phyloP scores from a whole-genome alignment of 371 early-diverging fungal genomes.

The Mucor indicus region DNA sequence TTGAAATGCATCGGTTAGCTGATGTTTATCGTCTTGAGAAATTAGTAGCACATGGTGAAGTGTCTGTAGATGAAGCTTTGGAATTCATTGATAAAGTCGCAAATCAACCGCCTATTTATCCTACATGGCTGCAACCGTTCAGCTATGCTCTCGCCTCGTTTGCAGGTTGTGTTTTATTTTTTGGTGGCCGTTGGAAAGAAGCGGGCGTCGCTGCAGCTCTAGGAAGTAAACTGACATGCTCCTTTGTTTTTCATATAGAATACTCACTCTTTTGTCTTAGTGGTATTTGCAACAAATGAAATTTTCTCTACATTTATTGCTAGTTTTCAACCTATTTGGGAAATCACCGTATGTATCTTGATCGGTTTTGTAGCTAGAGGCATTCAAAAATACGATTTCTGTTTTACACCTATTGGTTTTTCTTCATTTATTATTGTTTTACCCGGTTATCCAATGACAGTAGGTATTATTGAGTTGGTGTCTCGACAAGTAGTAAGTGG shows the following conservation, averaged over 20 bases:
- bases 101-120: conserved; percentile 39
- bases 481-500: conserved; percentile 84
- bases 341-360: conserved; percentile 66
- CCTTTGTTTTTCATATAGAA: not conserved
- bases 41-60: conserved; percentile 43
- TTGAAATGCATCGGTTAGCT: conserved; percentile 67
- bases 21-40: conserved; percentile 60
- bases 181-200: conserved; percentile 46
- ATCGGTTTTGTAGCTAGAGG: conserved; percentile 63
- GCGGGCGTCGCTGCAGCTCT: conserved; percentile 37
- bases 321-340: conserved; percentile 57
- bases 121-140: conserved; percentile 46
- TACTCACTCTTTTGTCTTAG: conserved; percentile 18
- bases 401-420: conserved; percentile 48
- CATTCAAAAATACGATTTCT: conserved; percentile 29
- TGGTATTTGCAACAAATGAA: conserved; percentile 43
- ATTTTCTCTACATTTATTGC: conserved; percentile 28
- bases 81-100: conserved; percentile 45
- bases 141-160: conserved; percentile 50
- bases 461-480: conserved; percentile 76
- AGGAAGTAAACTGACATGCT: conserved; percentile 28
- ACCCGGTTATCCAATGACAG: conserved; percentile 74
- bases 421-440: conserved; percentile 58
- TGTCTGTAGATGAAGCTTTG: conserved; percentile 51
- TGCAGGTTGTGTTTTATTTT: conserved; percentile 42